Evolutionary conservation across 495 filamentous ascomycete genomes (phyloP).

Genomic region (Talaromyces wortmannii): DNA sequence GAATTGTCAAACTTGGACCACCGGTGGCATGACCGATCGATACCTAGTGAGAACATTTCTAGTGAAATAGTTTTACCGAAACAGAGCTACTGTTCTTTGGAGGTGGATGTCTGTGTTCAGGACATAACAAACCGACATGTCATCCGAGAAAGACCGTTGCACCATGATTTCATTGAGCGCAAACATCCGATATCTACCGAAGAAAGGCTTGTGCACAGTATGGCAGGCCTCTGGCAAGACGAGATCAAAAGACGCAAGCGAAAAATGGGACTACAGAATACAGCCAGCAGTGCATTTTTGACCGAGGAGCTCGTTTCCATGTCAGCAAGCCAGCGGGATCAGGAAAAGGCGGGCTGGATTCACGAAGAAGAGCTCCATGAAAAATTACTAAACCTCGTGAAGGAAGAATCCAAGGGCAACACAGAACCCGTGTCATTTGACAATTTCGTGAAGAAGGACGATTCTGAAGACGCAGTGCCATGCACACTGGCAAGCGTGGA

Average conservation of each 20-base stretch:
- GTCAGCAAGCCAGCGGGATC: conserved; percentile 71
- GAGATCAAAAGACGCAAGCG: conserved; percentile 74
- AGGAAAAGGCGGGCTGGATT: conserved; percentile 69
- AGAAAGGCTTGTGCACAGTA: conserved; percentile 81
- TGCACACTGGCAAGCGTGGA: conserved; percentile 77
- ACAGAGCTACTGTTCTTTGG: conserved; percentile 80
- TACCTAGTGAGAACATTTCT: conserved; percentile 45
- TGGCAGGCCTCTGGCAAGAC: conserved; percentile 91
- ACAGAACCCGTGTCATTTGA: conserved; percentile 50
- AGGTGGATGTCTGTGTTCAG: conserved; percentile 82
- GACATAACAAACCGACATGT: conserved; percentile 79
- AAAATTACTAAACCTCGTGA: conserved; percentile 51
- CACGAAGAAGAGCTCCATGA: conserved; percentile 80
- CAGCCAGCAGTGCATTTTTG: conserved; percentile 67
- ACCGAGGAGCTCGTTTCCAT: conserved; percentile 76
- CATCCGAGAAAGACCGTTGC: conserved; percentile 65
- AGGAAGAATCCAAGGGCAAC: conserved; percentile 51
- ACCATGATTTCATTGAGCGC: conserved; percentile 82
- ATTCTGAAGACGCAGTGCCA: conserved; percentile 53
- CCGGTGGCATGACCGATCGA: conserved; percentile 74
- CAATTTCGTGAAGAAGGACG: conserved; percentile 46
- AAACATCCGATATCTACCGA: conserved; percentile 55
- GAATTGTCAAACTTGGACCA: conserved; percentile 50
- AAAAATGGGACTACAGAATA: conserved; percentile 52
- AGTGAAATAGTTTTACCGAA: conserved; percentile 58